These are phyloP conservation scores for Verticillium nubilum DNA, from an alignment of 2,329 filamentous ascomycete species.

Conservation along the genomic window DNA sequence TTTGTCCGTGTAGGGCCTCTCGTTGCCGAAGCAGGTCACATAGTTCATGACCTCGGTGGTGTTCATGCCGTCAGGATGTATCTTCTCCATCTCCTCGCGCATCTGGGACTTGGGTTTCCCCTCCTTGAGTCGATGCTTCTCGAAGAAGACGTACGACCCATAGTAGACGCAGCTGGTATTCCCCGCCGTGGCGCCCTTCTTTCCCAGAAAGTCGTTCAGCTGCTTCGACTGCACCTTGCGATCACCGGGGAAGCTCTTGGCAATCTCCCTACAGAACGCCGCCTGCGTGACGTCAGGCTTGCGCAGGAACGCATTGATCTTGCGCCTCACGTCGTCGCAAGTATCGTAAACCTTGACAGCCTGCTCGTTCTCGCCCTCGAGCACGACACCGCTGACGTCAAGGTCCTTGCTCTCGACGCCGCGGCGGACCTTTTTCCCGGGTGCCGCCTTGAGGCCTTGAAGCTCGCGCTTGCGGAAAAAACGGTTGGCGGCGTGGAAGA, in stretches of 20 bases:
- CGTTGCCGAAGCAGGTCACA: not conserved
- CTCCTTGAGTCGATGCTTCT: slow-evolving; percentile 49
- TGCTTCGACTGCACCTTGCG: slow-evolving; percentile 35
- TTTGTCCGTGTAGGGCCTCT: not conserved
- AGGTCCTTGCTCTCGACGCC: slow-evolving; percentile 14
- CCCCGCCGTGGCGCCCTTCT: slow-evolving; percentile 41
- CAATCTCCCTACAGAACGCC: slow-evolving; percentile 42
- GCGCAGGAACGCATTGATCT: slow-evolving; percentile 46
- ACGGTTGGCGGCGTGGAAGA: slow-evolving; percentile 26
- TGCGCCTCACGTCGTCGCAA: slow-evolving; percentile 52
- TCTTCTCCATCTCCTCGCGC: slow-evolving; percentile 44
- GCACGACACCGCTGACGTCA: slow-evolving; percentile 34
- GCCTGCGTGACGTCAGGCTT: slow-evolving; percentile 13
- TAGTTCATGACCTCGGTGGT: slow-evolving; percentile 5
- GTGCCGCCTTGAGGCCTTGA: slow-evolving; percentile 26
- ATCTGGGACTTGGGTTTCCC: slow-evolving; percentile 45
- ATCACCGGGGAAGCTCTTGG: slow-evolving; percentile 30
- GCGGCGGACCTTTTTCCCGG: not conserved
- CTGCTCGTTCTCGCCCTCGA: slow-evolving; percentile 41
- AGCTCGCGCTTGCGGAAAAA: slow-evolving; percentile 49
- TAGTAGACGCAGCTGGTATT: slow-evolving; percentile 46
- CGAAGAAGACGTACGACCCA: slow-evolving; percentile 51
- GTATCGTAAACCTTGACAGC: slow-evolving; percentile 47
- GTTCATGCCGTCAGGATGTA: slow-evolving; percentile 21
- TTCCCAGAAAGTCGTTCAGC: slow-evolving; percentile 42